Conservation (phyloP, 116 monocot genomes). For the Trichopus zeylanicus region DNA sequence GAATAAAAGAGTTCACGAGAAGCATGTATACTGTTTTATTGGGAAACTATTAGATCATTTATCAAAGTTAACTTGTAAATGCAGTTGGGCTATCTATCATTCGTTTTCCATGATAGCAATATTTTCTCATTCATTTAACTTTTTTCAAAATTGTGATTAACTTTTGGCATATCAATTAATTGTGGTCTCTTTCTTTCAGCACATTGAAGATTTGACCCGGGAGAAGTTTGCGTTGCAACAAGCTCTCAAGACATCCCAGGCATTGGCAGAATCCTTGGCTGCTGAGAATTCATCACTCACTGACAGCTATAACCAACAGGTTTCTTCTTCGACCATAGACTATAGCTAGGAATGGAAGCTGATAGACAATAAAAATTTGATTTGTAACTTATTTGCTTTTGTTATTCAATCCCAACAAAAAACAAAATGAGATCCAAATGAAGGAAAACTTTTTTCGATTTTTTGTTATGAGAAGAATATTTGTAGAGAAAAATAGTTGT, state of each 20-base stretch:
- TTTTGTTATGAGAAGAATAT: neutral
- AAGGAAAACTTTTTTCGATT: neutral
- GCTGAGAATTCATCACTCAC: slow-evolving; percentile 88
- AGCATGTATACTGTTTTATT: no score
- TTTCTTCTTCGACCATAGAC: slow-evolving; percentile 6
- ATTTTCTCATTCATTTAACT: neutral
- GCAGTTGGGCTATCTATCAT: neutral
- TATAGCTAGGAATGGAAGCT: neutral
- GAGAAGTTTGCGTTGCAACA: slow-evolving; percentile 92
- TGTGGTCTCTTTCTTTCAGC: slow-evolving; percentile 36
- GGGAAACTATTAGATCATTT: no score
- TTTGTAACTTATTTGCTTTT: no score
- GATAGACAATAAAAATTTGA: no score
- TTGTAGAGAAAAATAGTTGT: neutral
- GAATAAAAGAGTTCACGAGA: no score
- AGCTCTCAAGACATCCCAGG: slow-evolving; percentile 71
- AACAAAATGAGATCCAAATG: neutral
- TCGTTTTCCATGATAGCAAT: neutral
- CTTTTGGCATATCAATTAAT: neutral
- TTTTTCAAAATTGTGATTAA: neutral
- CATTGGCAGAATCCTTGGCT: slow-evolving; percentile 67
- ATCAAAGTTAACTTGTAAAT: no score
- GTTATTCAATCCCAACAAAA: no score
- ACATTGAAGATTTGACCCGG: slow-evolving; percentile 95
- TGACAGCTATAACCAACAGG: slow-evolving; percentile 87